phyloP scores from a whole-genome alignment of 78 protist genomes.

The slime mould (Dictyostelium discoideum) region DNA sequence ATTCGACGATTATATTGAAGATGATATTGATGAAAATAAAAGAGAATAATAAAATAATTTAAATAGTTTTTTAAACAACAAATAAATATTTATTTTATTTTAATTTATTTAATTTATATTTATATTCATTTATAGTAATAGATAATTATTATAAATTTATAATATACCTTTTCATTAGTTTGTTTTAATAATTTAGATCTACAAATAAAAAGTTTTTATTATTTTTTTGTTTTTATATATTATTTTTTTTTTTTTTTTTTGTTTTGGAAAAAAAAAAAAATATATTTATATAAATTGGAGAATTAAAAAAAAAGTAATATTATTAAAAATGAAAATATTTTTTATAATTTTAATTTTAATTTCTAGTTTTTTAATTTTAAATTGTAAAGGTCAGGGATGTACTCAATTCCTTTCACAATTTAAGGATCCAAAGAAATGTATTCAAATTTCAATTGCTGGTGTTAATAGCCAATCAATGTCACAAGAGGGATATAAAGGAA shows the following conservation, averaged over 20 bases:
- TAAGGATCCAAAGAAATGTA: background rate
- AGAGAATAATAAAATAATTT: background rate
- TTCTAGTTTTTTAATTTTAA: background rate
- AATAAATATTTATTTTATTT: no score
- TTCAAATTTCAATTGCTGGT: background rate
- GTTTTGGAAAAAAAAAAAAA: background rate
- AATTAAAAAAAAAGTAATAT: background rate
- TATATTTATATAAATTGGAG: background rate
- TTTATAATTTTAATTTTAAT: background rate
- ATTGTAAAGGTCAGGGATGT: background rate
- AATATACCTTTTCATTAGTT: background rate
- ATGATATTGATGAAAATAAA: background rate
- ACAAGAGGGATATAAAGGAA: constrained; percentile 13
- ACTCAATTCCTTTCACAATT: background rate
- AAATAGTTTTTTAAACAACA: no score
- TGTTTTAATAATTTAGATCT: background rate
- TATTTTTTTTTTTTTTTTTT: background rate
- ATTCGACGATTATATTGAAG: background rate
- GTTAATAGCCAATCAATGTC: background rate
- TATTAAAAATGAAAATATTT: background rate
- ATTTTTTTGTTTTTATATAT: no score
- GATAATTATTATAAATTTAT: background rate
- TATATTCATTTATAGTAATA: background rate
- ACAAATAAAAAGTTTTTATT: background rate
- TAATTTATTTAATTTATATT: background rate